Evolutionary conservation across 768 basidiomycete genomes (phyloP), one percentile per base, ranked within the genome.

Genomic region (Postia placenta): DNA sequence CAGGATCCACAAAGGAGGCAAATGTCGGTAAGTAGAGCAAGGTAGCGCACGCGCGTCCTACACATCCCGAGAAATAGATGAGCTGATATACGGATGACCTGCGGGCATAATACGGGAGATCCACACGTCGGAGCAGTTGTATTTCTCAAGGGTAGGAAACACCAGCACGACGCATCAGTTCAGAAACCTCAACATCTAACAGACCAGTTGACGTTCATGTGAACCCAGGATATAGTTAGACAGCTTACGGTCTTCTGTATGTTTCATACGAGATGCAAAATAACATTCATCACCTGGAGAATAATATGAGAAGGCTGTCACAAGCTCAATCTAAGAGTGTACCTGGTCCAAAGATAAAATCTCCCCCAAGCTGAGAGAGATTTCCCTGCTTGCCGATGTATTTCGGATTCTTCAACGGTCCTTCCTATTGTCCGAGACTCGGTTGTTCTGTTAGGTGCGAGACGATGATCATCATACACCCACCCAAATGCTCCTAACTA

Each of bases 381-480:
- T 81, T 79, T 0, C 82, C 83, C 48, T 81, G 76, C 57, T 81
- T 81, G 0, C 80, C 81, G n/a, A 80, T 66, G 15, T 74, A 64
- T 1, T 54, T 55, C 0, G 75, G 74, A 28, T 74, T 60, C 60
- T 68, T 72, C 9, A 80, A 23, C 19, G 56, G 52, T 4, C 57
- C 58, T 5, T 51, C 42, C 58, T 57, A n/a, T 14, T 22, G n/a
- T 11, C 19, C 14, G 2, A 26, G 5, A 19, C 2, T 23, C 5
- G 4, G 22, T 6, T 30, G 35, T 47, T 14, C 19, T 19, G 36
- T 40, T 7, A 26, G 26, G 15, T 9, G 12, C 19, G 20, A 37
- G 23, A 5, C 25, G 12, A 7, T 2, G 27, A n/a, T 5, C 17
- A 20, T 12, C 22, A 43, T 11, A 25, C 12, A 7, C 25, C 27